Percentiles rank a stretch among this genome's conserved stretches.
These are phyloP conservation scores for Hypoxylon cercidicola DNA, from an alignment of 495 filamentous ascomycete species.

Conservation along the genomic window DNA sequence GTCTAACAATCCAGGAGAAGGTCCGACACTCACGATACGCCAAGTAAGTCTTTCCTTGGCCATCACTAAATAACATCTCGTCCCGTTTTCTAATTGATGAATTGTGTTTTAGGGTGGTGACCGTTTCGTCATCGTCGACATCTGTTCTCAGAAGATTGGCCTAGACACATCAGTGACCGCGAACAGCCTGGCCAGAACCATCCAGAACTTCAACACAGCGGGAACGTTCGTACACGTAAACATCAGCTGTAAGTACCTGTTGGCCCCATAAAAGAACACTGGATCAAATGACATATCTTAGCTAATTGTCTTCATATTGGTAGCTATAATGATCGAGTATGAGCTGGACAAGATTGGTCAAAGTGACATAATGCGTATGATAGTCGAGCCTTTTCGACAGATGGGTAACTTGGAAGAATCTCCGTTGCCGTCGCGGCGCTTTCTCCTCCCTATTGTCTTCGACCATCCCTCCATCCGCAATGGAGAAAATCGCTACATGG, in stretches of 20 bases:
- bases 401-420: constrained; percentile 12
- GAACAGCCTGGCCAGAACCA: constrained; percentile 24
- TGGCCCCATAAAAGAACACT: neutral
- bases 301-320: neutral
- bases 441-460: constrained; percentile 66
- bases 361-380: constrained; percentile 14
- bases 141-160: constrained; percentile 20
- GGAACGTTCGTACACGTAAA: constrained; percentile 28
- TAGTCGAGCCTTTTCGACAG: constrained; percentile 9
- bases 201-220: constrained; percentile 1
- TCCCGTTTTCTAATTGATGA: too few species aligned
- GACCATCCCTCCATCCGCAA: constrained; percentile 59
- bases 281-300: neutral
- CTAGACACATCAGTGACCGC: constrained; percentile 30
- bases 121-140: constrained; percentile 25
- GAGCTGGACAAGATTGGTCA: constrained; percentile 24
- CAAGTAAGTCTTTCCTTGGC: constrained; percentile 13
- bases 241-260: constrained; percentile 25
- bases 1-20: neutral
- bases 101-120: constrained; percentile 21
- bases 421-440: constrained; percentile 34
- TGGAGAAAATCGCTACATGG: constrained; percentile 65
- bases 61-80: too few species aligned
- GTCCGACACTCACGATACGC: constrained; percentile 15
- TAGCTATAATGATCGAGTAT: constrained; percentile 32